phyloP scores from a whole-genome alignment of 139 green algal genomes.

The Haematococcus lacustris region DNA sequence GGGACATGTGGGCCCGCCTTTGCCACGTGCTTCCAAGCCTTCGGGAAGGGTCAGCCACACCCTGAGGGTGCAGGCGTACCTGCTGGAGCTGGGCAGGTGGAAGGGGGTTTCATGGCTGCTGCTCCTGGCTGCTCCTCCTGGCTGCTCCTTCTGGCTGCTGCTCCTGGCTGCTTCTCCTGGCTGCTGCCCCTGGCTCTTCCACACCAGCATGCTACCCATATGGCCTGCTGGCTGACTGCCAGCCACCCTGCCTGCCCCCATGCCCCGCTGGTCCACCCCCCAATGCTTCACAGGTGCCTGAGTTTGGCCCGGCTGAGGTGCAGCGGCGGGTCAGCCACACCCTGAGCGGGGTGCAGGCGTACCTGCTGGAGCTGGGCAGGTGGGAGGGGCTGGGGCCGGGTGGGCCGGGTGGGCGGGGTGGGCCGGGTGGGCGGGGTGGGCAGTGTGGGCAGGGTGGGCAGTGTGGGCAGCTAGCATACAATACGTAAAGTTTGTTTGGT shows the following conservation, averaged over 20 bases:
- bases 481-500: no score
- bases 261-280: not conserved
- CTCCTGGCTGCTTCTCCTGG: not conserved
- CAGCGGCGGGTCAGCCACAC: not conserved
- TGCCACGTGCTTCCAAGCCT: no score
- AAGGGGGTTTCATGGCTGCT: no score
- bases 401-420: no score
- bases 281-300: slow-evolving; percentile 4
- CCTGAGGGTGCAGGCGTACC: not conserved
- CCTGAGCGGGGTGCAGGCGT: not conserved
- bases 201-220: not conserved
- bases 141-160: not conserved
- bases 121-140: not conserved
- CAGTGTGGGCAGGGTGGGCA: no score
- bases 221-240: not conserved
- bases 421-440: no score
- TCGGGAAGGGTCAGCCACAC: not conserved
- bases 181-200: not conserved
- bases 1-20: no score
- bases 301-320: slow-evolving; percentile 4
- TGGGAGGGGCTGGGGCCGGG: no score
- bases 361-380: not conserved
- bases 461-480: no score
- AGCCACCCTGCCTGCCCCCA: not conserved
- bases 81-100: not conserved